phyloP scores from a whole-genome alignment of 2,329 filamentous ascomycete genomes.

The Paecilomyces variotii region DNA sequence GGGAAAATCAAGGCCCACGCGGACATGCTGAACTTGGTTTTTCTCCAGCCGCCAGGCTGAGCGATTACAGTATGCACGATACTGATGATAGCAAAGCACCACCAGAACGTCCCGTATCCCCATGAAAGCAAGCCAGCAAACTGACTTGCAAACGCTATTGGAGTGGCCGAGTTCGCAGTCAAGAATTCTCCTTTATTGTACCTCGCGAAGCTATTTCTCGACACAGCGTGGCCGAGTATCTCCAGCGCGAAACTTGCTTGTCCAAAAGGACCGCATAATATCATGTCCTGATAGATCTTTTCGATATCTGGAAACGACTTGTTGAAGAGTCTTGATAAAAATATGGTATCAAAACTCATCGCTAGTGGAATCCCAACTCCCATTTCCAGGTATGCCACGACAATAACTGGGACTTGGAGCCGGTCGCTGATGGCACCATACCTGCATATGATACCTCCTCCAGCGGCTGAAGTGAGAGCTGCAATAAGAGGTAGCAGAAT shows the following conservation, averaged over 20 bases:
- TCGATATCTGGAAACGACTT: slow-evolving; percentile 12
- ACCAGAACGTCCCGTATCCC: slow-evolving; percentile 37
- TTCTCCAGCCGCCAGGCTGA: slow-evolving; percentile 12
- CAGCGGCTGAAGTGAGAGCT: slow-evolving; percentile 32
- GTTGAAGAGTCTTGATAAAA: slow-evolving; percentile 25
- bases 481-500: slow-evolving; percentile 33
- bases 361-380: slow-evolving; percentile 27
- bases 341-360: slow-evolving; percentile 23
- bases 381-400: slow-evolving; percentile 34
- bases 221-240: slow-evolving; percentile 26
- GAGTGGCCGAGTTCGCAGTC: slow-evolving; percentile 21
- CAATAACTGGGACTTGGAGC: slow-evolving; percentile 31
- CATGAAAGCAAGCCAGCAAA: slow-evolving; percentile 32
- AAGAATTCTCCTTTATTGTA: slow-evolving; percentile 14
- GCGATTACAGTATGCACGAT: slow-evolving; percentile 19
- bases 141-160: slow-evolving; percentile 26
- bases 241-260: slow-evolving; percentile 35
- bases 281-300: slow-evolving; percentile 31
- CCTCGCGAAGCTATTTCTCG: slow-evolving; percentile 17
- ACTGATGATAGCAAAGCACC: slow-evolving; percentile 31
- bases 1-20: slow-evolving; percentile 34
- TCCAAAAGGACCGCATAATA: slow-evolving; percentile 33
- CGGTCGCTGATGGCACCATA: slow-evolving; percentile 16
- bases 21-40: slow-evolving; percentile 20
- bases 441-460: slow-evolving; percentile 28